Base-by-base conservation (phyloP, 371 early-diverging fungal species). In the Dichotomocladium elegans region DNA sequence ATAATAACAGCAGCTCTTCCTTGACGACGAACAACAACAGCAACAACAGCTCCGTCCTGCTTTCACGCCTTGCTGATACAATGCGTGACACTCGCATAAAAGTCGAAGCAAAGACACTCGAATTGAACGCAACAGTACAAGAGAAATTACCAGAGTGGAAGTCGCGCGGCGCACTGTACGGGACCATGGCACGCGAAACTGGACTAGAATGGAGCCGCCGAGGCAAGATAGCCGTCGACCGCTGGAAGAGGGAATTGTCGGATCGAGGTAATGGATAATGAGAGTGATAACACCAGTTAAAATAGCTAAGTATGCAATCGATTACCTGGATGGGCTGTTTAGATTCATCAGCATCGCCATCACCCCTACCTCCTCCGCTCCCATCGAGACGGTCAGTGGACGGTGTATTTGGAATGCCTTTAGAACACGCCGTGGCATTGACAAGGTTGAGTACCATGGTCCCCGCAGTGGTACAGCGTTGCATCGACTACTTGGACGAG, bases 401-500 rank as follows among this genome's bases (percentile, higher is more conserved):
- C 25, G 55, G 64, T 25, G 66, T 85, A 3, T 85, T 85, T 67
- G 82, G 86, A 2, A 58, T 71, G 22, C 75, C 86, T 3, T 47
- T 85, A 21, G 72, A 77, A 41, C 63, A 68, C 12, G 86, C 83
- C 1, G 75, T 82, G 7, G 64, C 55, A 31, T 47, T 74, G 27
- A 81, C 85, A 1, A 64, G 70, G 11, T 70, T 70, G 0, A 69
- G 69, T 7, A 74, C 79, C 43, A 70, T 74, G 30, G 63, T 91
- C 24, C 93, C 93, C 4, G 81, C 87, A 2, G 73, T 91, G 15
- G 75, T 93, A 24, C 80, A 77, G 37, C 68, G 91, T 28, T 90
- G 91, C 50, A 84, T 93, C 35, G 91, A 91, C 53, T 93, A 87
- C 61, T 64, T 93, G 33, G 90, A 91, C 46, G 64, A 53, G 24